phyloP scores from a whole-genome alignment of 495 filamentous ascomycete genomes.

The Podospora bellae-mahoneyi region DNA sequence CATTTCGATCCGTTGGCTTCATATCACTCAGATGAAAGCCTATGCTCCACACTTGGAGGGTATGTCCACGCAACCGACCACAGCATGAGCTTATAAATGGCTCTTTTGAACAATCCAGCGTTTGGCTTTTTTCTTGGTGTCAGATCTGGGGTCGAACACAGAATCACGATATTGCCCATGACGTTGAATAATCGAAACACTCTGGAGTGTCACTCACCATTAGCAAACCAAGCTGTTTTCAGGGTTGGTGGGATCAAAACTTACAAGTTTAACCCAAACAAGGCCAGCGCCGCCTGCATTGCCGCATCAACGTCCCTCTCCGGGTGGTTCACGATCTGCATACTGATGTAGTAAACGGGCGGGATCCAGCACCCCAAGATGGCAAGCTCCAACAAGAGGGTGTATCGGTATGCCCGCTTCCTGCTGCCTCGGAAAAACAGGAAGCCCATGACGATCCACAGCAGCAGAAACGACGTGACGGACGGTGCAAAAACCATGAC shows the following conservation, averaged over 20 bases:
- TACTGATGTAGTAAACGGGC: constrained; percentile 26
- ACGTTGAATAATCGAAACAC: constrained; percentile 30
- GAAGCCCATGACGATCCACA: constrained; percentile 29
- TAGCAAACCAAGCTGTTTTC: no score
- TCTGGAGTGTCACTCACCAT: constrained; percentile 6
- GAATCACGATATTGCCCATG: constrained; percentile 26
- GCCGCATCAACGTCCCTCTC: constrained; percentile 3
- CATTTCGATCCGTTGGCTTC: background rate
- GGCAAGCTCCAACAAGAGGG: constrained; percentile 28
- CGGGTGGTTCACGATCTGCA: background rate
- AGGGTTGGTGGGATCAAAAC: background rate
- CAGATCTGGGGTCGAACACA: constrained; percentile 22
- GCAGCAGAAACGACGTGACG: constrained; percentile 28
- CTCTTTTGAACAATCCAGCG: constrained; percentile 12
- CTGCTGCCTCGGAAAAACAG: constrained; percentile 22
- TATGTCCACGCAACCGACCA: constrained; percentile 31
- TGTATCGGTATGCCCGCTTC: constrained; percentile 21
- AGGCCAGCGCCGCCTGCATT: constrained; percentile 18
- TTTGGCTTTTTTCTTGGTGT: constrained; percentile 16
- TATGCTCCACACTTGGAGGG: constrained; percentile 27
- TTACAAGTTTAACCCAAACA: constrained; percentile 31
- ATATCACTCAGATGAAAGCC: background rate
- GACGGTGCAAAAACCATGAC: constrained; percentile 29
- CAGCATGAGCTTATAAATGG: constrained; percentile 15
- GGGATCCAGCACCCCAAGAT: constrained; percentile 33